Conservation (phyloP, 805 yeast species). For the Peterozyma toletana region DNA sequence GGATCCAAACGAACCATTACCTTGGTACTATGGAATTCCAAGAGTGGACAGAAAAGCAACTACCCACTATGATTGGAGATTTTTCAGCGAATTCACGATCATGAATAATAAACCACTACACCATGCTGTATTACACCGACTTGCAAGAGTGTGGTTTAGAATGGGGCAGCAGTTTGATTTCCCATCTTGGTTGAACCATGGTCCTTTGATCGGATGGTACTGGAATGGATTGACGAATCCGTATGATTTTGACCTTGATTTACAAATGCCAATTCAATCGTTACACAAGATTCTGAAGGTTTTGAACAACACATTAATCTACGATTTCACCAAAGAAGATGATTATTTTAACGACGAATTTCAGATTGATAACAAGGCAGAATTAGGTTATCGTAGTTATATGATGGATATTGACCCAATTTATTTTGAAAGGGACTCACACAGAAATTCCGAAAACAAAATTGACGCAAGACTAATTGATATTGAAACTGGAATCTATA, state of each 20-base stretch:
- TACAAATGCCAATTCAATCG: constrained; percentile 41
- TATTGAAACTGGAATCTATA: constrained; percentile 38
- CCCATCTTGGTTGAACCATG: constrained; percentile 55
- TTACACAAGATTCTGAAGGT: constrained; percentile 25
- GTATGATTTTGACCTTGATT: constrained; percentile 56
- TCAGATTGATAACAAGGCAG: constrained; percentile 24
- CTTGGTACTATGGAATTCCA: constrained; percentile 9
- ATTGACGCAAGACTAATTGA: constrained; percentile 39
- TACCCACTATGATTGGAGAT: constrained; percentile 43
- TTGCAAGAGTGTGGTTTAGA: constrained; percentile 39
- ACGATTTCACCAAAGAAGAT: constrained; percentile 27
- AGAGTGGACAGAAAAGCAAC: constrained; percentile 4
- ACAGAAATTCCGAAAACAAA: constrained; percentile 5
- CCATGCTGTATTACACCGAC: constrained; percentile 29
- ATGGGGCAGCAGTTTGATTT: constrained; percentile 34
- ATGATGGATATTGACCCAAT: constrained; percentile 8
- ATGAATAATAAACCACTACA: constrained; percentile 25
- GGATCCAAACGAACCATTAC: constrained; percentile 6
- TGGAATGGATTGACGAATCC: constrained; percentile 54
- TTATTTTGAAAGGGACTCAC: constrained; percentile 8
- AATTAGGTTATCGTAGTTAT: constrained; percentile 8
- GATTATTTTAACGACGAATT: constrained; percentile 45
- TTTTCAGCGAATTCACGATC: constrained; percentile 32
- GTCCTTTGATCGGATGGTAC: constrained; percentile 49
- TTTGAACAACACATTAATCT: constrained; percentile 37